A percentile compares a stretch with the other conserved stretches of the same genome.
Conservation (phyloP, 2,329 filamentous ascomycete genomes). For the Fusarium scirpi region DNA sequence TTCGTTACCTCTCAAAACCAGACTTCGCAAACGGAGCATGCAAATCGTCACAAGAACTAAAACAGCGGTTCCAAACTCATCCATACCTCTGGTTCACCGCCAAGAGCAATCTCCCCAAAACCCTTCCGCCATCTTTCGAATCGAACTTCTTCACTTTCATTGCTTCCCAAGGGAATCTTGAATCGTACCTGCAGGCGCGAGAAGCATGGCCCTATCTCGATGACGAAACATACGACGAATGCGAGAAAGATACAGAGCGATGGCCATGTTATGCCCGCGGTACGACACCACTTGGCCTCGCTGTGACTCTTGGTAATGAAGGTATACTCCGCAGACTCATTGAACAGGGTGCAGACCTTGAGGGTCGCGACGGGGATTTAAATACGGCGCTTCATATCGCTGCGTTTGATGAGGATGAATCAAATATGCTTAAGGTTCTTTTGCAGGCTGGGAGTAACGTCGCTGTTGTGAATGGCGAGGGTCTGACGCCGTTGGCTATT, state of each 20-base stretch:
- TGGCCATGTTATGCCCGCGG: background rate
- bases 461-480: background rate
- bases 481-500: background rate
- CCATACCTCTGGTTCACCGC: conserved; percentile 17
- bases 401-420: background rate
- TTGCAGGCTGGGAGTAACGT: conserved; percentile 3
- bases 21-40: background rate
- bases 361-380: background rate
- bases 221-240: conserved; percentile 1
- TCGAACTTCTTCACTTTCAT: background rate
- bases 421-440: background rate
- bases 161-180: background rate
- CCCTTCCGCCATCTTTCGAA: background rate
- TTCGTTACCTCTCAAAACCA: background rate
- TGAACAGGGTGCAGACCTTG: background rate
- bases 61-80: background rate
- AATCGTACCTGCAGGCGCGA: conserved; percentile 5
- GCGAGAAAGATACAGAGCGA: background rate
- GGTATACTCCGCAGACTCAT: background rate
- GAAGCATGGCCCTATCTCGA: background rate
- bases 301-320: background rate
- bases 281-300: background rate
- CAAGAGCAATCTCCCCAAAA: background rate
- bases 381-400: conserved; percentile 13
- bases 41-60: background rate